A percentile compares a stretch with the other conserved stretches of the same genome.
phyloP scores from a whole-genome alignment of 2,329 filamentous ascomycete genomes.

The Daldinia sp. region DNA sequence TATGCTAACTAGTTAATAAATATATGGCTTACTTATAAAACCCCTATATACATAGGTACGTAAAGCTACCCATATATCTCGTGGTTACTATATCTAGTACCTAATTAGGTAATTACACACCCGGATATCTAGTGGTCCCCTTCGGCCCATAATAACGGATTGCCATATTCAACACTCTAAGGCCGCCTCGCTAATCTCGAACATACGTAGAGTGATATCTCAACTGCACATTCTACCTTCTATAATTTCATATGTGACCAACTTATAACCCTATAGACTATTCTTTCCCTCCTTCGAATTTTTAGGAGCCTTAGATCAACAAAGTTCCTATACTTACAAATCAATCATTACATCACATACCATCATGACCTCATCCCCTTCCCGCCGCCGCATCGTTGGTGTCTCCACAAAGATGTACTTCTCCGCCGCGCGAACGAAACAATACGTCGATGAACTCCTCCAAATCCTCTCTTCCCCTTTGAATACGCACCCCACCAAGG shows the following conservation, averaged over 20 bases:
- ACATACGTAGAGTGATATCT: background rate
- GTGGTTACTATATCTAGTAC: too few relatives aligned
- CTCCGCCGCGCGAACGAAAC: slow-evolving; percentile 67
- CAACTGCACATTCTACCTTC: background rate
- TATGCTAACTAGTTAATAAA: background rate
- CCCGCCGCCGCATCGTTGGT: slow-evolving; percentile 70
- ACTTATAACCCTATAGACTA: background rate
- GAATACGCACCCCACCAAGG: slow-evolving; percentile 34
- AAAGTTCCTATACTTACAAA: background rate
- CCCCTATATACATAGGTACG: too few relatives aligned
- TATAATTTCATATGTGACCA: background rate
- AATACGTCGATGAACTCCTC: slow-evolving; percentile 62
- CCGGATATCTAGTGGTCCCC: too few relatives aligned
- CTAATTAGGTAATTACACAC: background rate
- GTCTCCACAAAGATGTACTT: slow-evolving; percentile 86
- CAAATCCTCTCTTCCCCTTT: slow-evolving; percentile 48
- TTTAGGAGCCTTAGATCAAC: background rate
- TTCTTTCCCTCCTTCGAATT: background rate
- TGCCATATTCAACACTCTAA: background rate
- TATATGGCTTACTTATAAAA: too few relatives aligned
- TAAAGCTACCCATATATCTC: background rate
- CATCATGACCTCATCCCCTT: slow-evolving; percentile 39
- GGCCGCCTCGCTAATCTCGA: background rate
- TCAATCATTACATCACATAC: background rate
- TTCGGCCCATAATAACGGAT: background rate